Evolutionary conservation across 306 rosid genomes (phyloP).

Genomic region (Cicer chorassanicum): DNA sequence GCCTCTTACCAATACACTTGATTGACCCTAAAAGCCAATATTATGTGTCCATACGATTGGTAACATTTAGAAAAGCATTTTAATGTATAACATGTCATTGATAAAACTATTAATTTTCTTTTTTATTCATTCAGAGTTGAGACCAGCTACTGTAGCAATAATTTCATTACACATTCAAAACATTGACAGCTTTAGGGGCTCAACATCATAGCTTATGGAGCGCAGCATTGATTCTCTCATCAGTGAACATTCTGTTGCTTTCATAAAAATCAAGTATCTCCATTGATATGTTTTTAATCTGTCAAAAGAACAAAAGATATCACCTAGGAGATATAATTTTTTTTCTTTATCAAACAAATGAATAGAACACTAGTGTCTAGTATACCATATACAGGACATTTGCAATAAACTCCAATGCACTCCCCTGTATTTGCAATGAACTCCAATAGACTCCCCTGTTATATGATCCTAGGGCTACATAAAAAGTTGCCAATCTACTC

Average conservation of each 20-base stretch:
- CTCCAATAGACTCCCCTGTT: too few species aligned
- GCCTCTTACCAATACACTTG: neutral
- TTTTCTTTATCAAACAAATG: constrained; percentile 11
- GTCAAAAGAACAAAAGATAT: constrained; percentile 43
- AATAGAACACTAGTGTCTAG: neutral
- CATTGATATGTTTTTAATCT: constrained; percentile 89
- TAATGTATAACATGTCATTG: constrained; percentile 24
- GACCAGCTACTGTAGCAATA: neutral
- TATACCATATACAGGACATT: constrained; percentile 7
- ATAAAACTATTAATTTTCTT: neutral
- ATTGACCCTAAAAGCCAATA: constrained; percentile 16
- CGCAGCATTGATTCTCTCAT: constrained; percentile 71
- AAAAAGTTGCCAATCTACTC: too few species aligned
- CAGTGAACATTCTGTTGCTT: constrained; percentile 58
- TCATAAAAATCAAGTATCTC: constrained; percentile 93
- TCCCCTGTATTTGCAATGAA: neutral
- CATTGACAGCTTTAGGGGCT: constrained; percentile 47
- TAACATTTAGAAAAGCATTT: constrained; percentile 8
- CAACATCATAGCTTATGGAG: constrained; percentile 61
- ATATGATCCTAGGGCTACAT: too few species aligned
- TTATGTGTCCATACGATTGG: neutral
- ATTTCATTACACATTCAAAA: constrained; percentile 8
- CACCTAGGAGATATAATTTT: neutral
- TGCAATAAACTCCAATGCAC: neutral
- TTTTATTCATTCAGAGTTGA: neutral